These are phyloP conservation scores for Achaetomium macrosporum DNA, from an alignment of 2,329 filamentous ascomycete genomes.

Conservation along the genomic window DNA sequence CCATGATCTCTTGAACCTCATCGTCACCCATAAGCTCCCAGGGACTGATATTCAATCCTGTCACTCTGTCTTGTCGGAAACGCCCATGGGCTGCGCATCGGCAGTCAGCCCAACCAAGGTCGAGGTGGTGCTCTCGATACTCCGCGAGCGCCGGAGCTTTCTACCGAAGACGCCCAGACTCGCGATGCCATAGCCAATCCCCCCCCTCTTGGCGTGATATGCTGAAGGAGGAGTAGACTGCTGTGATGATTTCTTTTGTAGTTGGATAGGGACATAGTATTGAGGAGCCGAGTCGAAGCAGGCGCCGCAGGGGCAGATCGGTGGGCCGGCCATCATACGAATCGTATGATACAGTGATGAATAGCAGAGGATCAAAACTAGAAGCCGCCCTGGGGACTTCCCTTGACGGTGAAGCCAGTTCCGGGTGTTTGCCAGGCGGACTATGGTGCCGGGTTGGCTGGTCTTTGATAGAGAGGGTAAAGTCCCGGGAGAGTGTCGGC, in stretches of 20 bases:
- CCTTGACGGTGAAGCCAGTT: too few relatives aligned
- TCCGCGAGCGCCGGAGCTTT: conserved; percentile 4
- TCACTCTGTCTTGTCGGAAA: neutral
- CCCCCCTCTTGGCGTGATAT: neutral
- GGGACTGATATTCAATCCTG: too few relatives aligned
- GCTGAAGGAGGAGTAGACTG: neutral
- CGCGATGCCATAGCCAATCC: neutral
- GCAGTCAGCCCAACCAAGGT: conserved; percentile 8
- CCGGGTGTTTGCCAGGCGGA: too few relatives aligned
- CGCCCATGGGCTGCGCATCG: neutral
- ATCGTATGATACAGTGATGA: neutral
- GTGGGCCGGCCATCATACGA: conserved; percentile 7
- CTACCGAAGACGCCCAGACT: neutral
- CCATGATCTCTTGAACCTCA: too few relatives aligned
- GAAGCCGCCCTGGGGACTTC: too few relatives aligned
- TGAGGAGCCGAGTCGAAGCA: conserved; percentile 14
- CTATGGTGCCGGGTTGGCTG: too few relatives aligned
- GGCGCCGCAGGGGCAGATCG: conserved; percentile 18
- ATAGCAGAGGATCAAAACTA: too few relatives aligned
- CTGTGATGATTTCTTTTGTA: neutral
- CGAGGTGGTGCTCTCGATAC: conserved; percentile 11
- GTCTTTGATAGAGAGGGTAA: too few relatives aligned
- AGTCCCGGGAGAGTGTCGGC: too few relatives aligned
- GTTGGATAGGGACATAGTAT: neutral
- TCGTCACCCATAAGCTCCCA: too few relatives aligned